phyloP scores from a whole-genome alignment of 768 basidiomycete species.

The Boletus tylopilopsis region DNA sequence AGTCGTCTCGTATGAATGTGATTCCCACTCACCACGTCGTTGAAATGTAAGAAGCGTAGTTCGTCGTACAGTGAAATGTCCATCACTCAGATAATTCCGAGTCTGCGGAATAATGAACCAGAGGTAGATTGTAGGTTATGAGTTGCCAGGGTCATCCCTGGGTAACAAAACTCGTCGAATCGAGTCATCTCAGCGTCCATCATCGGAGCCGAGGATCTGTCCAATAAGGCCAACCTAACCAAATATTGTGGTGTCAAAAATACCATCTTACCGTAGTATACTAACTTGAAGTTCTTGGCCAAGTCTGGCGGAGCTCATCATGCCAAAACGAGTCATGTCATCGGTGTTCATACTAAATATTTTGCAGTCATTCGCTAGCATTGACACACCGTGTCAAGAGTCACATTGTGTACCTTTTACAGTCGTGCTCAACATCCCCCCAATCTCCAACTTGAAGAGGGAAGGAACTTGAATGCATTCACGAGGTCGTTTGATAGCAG shows the following conservation, averaged over 20 bases:
- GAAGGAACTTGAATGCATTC: too few relatives aligned
- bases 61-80: neutral
- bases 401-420: too few relatives aligned
- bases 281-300: too few relatives aligned
- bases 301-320: neutral
- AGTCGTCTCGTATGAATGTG: neutral
- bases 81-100: neutral
- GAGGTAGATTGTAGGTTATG: too few relatives aligned
- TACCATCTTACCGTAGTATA: too few relatives aligned
- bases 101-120: neutral
- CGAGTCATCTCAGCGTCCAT: neutral
- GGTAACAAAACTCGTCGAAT: neutral
- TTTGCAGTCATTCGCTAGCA: too few relatives aligned
- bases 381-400: too few relatives aligned
- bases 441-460: too few relatives aligned
- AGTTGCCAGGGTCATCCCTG: too few relatives aligned
- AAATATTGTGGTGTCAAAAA: too few relatives aligned
- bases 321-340: slow-evolving; percentile 20
- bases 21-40: slow-evolving; percentile 9
- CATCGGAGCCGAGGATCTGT: neutral
- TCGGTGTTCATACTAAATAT: slow-evolving; percentile 10
- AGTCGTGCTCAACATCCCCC: neutral
- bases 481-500: slow-evolving; percentile 1
- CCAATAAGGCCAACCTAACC: too few relatives aligned
- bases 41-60: slow-evolving; percentile 5